Conservation (phyloP, 164 flowering plant genomes). For the Vitis vinifera region ASM3070453v1 NC_081814.1:16845001-16845500, state of each 20-base stretch:
- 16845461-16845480: constrained; percentile 50
- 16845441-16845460: constrained; percentile 24
- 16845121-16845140: background rate
- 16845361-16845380: constrained; percentile 19
- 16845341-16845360: constrained; percentile 57
- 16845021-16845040: background rate
- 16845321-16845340: constrained; percentile 52
- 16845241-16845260: constrained; percentile 36
- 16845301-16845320: constrained; percentile 32
- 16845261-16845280: background rate
- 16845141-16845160: constrained; percentile 29
- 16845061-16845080: background rate
- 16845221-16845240: constrained; percentile 54
- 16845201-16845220: constrained; percentile 51
- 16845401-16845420: background rate
- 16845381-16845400: background rate
- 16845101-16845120: no score
- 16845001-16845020: background rate
- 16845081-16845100: background rate
- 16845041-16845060: background rate
- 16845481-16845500: constrained; percentile 40
- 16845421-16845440: background rate
- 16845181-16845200: constrained; percentile 62
- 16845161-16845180: constrained; percentile 69
- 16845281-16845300: background rate